These are phyloP conservation scores for Boeremia exigua DNA, from an alignment of 2,329 filamentous ascomycete species.

Conservation along the genomic window DNA sequence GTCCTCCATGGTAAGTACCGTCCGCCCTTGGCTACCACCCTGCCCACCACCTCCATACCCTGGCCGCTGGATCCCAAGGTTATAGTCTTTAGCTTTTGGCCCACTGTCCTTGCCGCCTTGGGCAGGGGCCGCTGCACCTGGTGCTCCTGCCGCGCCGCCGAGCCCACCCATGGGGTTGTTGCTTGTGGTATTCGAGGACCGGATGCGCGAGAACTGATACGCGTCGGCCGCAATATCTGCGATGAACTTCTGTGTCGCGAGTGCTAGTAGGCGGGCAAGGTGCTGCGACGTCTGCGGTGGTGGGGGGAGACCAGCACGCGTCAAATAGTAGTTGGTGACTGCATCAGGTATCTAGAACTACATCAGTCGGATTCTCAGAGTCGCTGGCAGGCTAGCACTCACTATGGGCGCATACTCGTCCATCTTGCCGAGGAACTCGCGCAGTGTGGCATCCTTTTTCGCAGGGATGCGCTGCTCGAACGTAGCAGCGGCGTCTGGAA, in stretches of 20 bases:
- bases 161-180: conserved; percentile 92
- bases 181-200: conserved; percentile 86
- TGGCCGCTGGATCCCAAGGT: conserved; percentile 56
- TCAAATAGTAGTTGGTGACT: conserved; percentile 97
- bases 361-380: conserved; percentile 20
- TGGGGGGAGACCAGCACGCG: conserved; percentile 89
- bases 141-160: conserved; percentile 67
- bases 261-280: conserved; percentile 88
- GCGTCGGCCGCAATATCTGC: conserved; percentile 96
- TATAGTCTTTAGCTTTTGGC: conserved; percentile 54
- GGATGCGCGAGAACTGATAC: conserved; percentile 96
- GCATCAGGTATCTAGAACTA: conserved; percentile 86
- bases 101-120: conserved; percentile 55
- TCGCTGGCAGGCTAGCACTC: conserved; percentile 47
- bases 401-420: conserved; percentile 98
- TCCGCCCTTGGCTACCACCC: conserved; percentile 86
- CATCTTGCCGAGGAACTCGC: conserved; percentile 95
- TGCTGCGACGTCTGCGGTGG: conserved; percentile 89
- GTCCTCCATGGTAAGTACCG: conserved; percentile 98
- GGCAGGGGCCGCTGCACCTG: conserved; percentile 61
- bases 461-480: conserved; percentile 71
- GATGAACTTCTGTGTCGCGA: conserved; percentile 99
- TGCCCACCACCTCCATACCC: conserved; percentile 80
- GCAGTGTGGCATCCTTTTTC: conserved; percentile 89
- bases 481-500: conserved; percentile 53